Percentiles rank a stretch among this genome's conserved stretches.
These are phyloP conservation scores for Nicotiana undulata DNA, from an alignment of 257 asterid genomes.

Conservation along the genomic window DNA sequence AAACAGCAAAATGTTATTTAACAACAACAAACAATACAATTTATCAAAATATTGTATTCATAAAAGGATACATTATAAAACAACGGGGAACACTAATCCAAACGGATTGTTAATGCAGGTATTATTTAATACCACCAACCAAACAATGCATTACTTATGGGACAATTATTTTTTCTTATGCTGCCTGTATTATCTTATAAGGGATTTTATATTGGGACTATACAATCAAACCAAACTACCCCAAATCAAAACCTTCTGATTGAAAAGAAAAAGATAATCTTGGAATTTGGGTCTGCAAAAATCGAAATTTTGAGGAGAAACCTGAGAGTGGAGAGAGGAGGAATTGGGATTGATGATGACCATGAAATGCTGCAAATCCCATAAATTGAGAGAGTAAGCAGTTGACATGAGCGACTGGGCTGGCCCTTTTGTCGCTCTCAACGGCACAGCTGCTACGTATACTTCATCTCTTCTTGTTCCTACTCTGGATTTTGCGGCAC, in stretches of 20 bases:
- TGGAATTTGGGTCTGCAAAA: background rate
- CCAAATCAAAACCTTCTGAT: too few species aligned
- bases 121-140: background rate
- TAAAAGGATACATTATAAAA: too few species aligned
- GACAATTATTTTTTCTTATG: too few species aligned
- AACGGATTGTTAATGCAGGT: too few species aligned
- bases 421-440: conserved; percentile 57
- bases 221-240: background rate
- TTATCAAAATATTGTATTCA: too few species aligned
- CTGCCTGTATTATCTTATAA: too few species aligned
- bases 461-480: conserved; percentile 39
- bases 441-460: conserved; percentile 56
- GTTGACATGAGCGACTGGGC: conserved; percentile 51
- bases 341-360: conserved; percentile 50
- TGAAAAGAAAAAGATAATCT: background rate
- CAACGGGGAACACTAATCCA: too few species aligned
- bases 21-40: too few species aligned
- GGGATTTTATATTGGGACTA: too few species aligned
- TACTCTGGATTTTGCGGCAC: background rate
- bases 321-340: conserved; percentile 17
- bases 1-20: too few species aligned
- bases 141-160: too few species aligned
- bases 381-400: conserved; percentile 46
- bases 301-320: background rate
- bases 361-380: conserved; percentile 67